These are phyloP conservation scores for Eucalyptus erythrocorys DNA, from an alignment of 345 rosid species.

Conservation along the genomic window DNA sequence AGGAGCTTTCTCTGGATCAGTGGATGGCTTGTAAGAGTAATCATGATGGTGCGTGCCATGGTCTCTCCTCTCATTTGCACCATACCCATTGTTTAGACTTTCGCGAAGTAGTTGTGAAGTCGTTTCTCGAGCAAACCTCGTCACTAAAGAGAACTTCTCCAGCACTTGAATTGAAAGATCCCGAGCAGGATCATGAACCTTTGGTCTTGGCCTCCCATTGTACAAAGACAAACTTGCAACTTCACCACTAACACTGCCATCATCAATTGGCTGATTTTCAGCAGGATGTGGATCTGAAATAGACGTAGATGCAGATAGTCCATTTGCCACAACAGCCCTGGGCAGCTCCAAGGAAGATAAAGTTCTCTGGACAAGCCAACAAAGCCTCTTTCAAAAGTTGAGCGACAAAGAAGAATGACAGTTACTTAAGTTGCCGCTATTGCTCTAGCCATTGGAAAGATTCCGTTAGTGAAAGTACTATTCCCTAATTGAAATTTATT, in stretches of 20 bases:
- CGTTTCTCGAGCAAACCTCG: conserved; percentile 90
- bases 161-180: conserved; percentile 83
- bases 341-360: conserved; percentile 94
- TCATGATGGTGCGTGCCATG: conserved; percentile 22
- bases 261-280: conserved; percentile 30
- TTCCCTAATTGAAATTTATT: background rate
- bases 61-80: conserved; percentile 45
- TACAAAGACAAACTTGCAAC: conserved; percentile 25
- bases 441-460: background rate
- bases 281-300: conserved; percentile 23
- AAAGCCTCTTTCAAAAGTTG: background rate
- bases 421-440: background rate
- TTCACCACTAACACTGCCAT: conserved; percentile 15
- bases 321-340: conserved; percentile 57
- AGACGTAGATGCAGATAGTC: conserved; percentile 26
- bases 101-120: conserved; percentile 82
- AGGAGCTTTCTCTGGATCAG: conserved; percentile 26
- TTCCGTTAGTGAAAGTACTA: background rate
- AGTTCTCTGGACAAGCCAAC: conserved; percentile 42
- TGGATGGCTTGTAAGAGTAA: conserved; percentile 18
- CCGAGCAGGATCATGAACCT: conserved; percentile 75
- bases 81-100: conserved; percentile 44
- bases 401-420: background rate
- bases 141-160: conserved; percentile 91
- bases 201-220: conserved; percentile 43